A percentile compares a stretch with the other conserved stretches of the same genome.
phyloP scores from a whole-genome alignment of 805 yeast species.

The Saturnispora galanensis region DNA sequence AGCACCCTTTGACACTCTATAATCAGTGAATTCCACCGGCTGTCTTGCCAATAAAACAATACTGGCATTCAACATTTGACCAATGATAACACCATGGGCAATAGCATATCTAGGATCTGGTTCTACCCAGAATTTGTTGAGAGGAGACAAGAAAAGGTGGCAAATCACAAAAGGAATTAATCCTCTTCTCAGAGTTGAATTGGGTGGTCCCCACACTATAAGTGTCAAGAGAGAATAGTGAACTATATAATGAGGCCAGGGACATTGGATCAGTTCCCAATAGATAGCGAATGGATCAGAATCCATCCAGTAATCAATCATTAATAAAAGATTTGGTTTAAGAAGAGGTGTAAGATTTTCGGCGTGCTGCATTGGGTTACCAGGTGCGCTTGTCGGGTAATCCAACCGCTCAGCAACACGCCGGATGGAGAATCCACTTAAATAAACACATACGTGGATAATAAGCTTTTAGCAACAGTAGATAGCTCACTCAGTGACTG shows the following conservation, averaged over 20 bases:
- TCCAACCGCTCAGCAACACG: too few relatives aligned
- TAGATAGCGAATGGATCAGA: background rate
- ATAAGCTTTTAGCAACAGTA: too few relatives aligned
- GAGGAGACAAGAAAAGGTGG: constrained; percentile 7
- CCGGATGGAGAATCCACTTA: too few relatives aligned
- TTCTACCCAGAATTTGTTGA: background rate
- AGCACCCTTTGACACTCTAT: background rate
- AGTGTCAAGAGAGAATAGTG: constrained; percentile 1
- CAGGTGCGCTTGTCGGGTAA: too few relatives aligned
- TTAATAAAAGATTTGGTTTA: too few relatives aligned
- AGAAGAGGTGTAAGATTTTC: too few relatives aligned
- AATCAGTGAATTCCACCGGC: constrained; percentile 8
- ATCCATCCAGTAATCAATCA: background rate
- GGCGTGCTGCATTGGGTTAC: too few relatives aligned
- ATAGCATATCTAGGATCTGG: constrained; percentile 1
- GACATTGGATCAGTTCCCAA: background rate
- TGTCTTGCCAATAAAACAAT: constrained; percentile 2
- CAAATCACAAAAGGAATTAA: background rate
- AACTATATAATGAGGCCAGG: constrained; percentile 4
- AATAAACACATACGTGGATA: too few relatives aligned
- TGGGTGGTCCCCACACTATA: constrained; percentile 1
- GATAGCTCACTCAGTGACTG: too few relatives aligned
- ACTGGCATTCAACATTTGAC: constrained; percentile 2
- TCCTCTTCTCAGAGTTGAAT: background rate
- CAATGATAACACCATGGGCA: background rate